Base-by-base conservation (phyloP, 2,329 filamentous ascomycete genomes). In the Neonectria hederae region DNA sequence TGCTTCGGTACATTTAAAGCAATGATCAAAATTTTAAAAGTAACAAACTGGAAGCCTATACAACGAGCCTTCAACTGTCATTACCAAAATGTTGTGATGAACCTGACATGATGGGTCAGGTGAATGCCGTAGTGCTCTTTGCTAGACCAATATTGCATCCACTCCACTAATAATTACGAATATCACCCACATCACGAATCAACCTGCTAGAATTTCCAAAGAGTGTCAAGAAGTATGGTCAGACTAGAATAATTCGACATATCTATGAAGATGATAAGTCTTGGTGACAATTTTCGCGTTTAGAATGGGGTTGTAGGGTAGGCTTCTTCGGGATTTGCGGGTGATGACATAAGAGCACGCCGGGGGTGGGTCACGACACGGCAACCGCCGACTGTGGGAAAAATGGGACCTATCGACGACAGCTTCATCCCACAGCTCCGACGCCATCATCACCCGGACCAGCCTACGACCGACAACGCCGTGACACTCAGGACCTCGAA, bases 371-470 rank as follows among this genome's bases (percentile, higher is more conserved):
- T 6, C 48, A 35, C 22, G 5, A 26, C 53, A 63, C 63, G 60
- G 70, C 69, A 74, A 73, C 62, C 65, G 65, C 60, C 62, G 66
- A 62, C 59, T n/a, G 8, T 55, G 57, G 65, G 67, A 73, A 74
- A 70, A 65, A 51, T 42, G 69, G 65, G 72, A 70, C 68, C 71
- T 68, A 74, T 72, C 58, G 64, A 54, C 63, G 49, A 65, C 65
- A 74, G 72, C 72, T 74, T 74, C 72, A 65, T 65, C 65, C 8
- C 67, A 59, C 67, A 72, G 72, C 71, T 74, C 59, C 72, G 68
- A 65, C 69, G 62, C 63, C 69, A 42, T 42, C n/a, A 72, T 70
- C 69, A 67, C 57, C 42, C 72, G 63, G 63, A 68, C 69, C 35
- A 63, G 32, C 53, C 61, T 42, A 55, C 64, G 65, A 52, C n/a